Evolutionary conservation across 2,329 filamentous ascomycete genomes (phyloP), one percentile per base, ranked within the genome.

Genomic region (Fusarium newnesense): DNA sequence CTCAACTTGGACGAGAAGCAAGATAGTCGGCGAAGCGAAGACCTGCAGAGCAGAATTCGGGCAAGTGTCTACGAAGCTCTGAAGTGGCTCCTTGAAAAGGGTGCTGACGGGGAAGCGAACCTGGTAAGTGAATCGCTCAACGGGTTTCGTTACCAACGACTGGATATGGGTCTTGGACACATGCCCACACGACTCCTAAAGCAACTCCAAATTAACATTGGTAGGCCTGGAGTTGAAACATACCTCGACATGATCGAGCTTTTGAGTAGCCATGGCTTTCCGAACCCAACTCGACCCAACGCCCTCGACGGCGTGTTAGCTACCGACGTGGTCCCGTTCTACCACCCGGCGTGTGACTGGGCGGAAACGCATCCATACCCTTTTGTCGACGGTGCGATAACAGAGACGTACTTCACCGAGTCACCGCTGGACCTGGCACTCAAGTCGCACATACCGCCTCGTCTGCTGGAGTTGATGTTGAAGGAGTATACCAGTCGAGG

Each of bases 1-100:
- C 11, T 11, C 4, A 39, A 21, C 13, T 2, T 63, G 40, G n/a
- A 43, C 16, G 34, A 39, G 44, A 28, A 15, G 7, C 9, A n/a
- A 15, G 10, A 34, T 24, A n/a, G 24, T 24, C 15, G 4, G 13
- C n/a, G 16, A 9, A 24, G 18, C 7, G 37, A 18, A 21, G 24
- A 30, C 9, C 15, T 40, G 19, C 47, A 18, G 34, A 21, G 50
- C 4, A 12, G 7, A 11, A 9, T 26, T 4, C 28, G 32, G 49
- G 42, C 7, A 32, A 18, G 4, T 21, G 19, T 42, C 30, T 50
- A 40, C 10, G 16, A 42, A 11, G 36, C 28, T n/a, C 24, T 72
- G 36, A 18, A 49, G 24, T 71, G 69, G 64, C 39, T 72, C 9
- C 54, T 72, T 8, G 40, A 71, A 15, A 68, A 52, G 42, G 54